Percentiles rank a stretch among this genome's conserved stretches.
These are phyloP conservation scores for Pseudohalonectria lignicola DNA, from an alignment of 2,329 filamentous ascomycete genomes.

Conservation along the genomic window DNA sequence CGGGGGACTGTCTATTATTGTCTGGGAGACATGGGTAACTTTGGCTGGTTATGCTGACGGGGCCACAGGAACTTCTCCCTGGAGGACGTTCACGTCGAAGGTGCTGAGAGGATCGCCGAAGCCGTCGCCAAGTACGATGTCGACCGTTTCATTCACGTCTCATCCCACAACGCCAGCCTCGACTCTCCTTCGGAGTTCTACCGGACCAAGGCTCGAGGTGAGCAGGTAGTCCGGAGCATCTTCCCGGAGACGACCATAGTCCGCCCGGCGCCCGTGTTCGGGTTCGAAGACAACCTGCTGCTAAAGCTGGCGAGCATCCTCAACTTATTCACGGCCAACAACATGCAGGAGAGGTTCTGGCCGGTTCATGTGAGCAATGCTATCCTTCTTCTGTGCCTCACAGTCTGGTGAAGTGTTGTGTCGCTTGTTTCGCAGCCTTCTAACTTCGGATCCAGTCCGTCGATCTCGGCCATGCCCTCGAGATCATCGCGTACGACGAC, in stretches of 20 bases:
- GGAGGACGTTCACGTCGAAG: conserved; percentile 87
- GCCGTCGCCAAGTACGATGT: conserved; percentile 96
- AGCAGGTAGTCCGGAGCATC: conserved; percentile 74
- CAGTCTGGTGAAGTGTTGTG: not conserved
- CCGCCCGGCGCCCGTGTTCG: conserved; percentile 84
- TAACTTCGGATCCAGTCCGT: conserved; percentile 46
- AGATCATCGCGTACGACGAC: conserved; percentile 86
- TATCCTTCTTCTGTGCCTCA: too few relatives aligned
- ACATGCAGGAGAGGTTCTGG: conserved; percentile 83
- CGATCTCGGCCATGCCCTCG: conserved; percentile 81
- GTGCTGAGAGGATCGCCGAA: conserved; percentile 82
- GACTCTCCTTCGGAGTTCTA: conserved; percentile 83
- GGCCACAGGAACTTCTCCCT: conserved; percentile 75
- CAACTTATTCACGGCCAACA: conserved; percentile 82
- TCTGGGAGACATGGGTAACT: not conserved
- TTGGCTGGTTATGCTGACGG: not conserved
- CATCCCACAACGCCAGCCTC: conserved; percentile 79
- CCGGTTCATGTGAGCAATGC: conserved; percentile 69
- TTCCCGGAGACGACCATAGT: conserved; percentile 98
- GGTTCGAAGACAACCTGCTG: conserved; percentile 87
- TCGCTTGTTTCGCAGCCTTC: not conserved
- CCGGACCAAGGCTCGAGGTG: conserved; percentile 76
- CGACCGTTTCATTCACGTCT: conserved; percentile 93
- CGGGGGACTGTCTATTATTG: not conserved
- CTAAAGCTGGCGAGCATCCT: conserved; percentile 70